These are phyloP conservation scores for Aureobasidium musti DNA, from an alignment of 2,329 filamentous ascomycete species.

Conservation along the genomic window DNA sequence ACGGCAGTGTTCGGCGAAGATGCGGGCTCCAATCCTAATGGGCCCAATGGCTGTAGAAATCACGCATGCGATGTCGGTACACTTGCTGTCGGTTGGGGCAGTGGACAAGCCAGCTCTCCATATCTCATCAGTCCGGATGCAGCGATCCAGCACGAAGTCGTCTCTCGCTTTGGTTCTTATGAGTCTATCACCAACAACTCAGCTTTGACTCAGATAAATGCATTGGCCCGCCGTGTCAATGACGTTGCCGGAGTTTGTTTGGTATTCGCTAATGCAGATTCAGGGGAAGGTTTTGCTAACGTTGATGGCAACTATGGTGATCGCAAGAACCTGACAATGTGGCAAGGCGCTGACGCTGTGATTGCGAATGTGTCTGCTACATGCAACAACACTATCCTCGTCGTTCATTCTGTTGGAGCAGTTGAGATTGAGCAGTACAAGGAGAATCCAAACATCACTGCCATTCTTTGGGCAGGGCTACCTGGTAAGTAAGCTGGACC, in stretches of 20 bases:
- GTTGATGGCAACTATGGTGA: slow-evolving; percentile 50
- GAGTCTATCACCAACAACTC: slow-evolving; percentile 38
- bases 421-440: slow-evolving; percentile 71
- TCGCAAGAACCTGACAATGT: slow-evolving; percentile 52
- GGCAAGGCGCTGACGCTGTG: slow-evolving; percentile 63
- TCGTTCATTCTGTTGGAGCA: slow-evolving; percentile 80
- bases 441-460: slow-evolving; percentile 72
- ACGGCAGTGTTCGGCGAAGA: slow-evolving; percentile 56
- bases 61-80: slow-evolving; percentile 51
- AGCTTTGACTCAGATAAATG: slow-evolving; percentile 36
- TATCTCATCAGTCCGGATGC: slow-evolving; percentile 39
- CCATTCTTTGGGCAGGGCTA: slow-evolving; percentile 74
- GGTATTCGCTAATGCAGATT: slow-evolving; percentile 53
- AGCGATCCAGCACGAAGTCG: slow-evolving; percentile 37
- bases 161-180: slow-evolving; percentile 33
- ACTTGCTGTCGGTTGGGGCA: slow-evolving; percentile 52
- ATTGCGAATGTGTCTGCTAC: slow-evolving; percentile 53
- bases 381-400: slow-evolving; percentile 83
- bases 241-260: slow-evolving; percentile 39
- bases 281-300: slow-evolving; percentile 54
- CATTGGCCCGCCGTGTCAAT: slow-evolving; percentile 37
- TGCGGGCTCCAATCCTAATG: slow-evolving; percentile 47
- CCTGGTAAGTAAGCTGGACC: slow-evolving; percentile 46
- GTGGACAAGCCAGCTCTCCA: slow-evolving; percentile 45
- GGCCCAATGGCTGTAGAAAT: slow-evolving; percentile 51